These are phyloP conservation scores for Yamadazyma diddensiae DNA, from an alignment of 1,139 yeast genomes.

Conservation along the genomic window DNA sequence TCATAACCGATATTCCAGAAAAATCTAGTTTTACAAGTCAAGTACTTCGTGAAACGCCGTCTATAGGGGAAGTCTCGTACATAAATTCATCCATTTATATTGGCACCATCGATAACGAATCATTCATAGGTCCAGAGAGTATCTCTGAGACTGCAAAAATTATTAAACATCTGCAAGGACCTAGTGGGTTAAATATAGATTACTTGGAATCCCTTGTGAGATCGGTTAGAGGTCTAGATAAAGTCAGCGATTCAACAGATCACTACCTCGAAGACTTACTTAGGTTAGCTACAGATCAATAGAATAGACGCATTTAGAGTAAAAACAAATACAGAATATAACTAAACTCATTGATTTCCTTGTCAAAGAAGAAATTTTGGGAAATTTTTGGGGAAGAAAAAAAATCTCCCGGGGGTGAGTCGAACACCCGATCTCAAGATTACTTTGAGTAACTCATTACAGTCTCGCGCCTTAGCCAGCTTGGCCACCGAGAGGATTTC, in stretches of 20 bases:
- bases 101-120: slow-evolving; percentile 76
- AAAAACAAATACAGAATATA: too few relatives aligned
- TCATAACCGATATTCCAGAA: slow-evolving; percentile 35
- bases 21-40: slow-evolving; percentile 14
- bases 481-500: slow-evolving; percentile 69
- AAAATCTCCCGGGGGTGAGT: slow-evolving; percentile 76
- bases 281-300: too few relatives aligned
- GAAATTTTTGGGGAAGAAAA: slow-evolving; percentile 29
- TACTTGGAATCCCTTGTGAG: slow-evolving; percentile 56
- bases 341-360: too few relatives aligned
- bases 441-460: slow-evolving; percentile 50
- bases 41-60: slow-evolving; percentile 17
- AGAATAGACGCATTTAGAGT: too few relatives aligned
- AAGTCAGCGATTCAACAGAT: slow-evolving; percentile 27
- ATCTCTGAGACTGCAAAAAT: slow-evolving; percentile 55
- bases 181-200: slow-evolving; percentile 78
- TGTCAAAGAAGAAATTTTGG: too few relatives aligned
- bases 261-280: slow-evolving; percentile 36
- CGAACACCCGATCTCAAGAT: slow-evolving; percentile 86
- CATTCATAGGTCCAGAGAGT: slow-evolving; percentile 81
- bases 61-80: slow-evolving; percentile 30
- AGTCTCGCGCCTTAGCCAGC: slow-evolving; percentile 83
- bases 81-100: slow-evolving; percentile 73
- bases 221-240: slow-evolving; percentile 50
- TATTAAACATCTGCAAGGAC: slow-evolving; percentile 61